Percentiles rank a stretch among this genome's conserved stretches.
Conservation (phyloP, 805 yeast species). For the Yarrowia sp. region DNA sequence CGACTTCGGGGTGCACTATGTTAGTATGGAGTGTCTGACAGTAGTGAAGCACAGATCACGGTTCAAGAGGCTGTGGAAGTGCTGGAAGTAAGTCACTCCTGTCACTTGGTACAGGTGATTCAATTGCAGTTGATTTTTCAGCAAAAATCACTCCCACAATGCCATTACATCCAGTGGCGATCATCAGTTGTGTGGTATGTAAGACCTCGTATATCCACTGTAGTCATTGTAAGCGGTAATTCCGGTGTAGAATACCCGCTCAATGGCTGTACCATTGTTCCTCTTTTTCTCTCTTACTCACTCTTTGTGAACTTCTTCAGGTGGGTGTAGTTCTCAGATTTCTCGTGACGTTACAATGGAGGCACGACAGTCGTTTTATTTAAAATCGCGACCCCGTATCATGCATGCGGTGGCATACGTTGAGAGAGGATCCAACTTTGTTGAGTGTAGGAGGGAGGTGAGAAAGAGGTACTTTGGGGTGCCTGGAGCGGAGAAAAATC, state of each 20-base stretch:
- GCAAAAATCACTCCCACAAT: too few species aligned
- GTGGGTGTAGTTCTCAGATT: slow-evolving; percentile 11
- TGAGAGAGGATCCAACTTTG: slow-evolving; percentile 38
- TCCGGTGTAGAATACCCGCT: too few species aligned
- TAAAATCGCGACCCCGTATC: slow-evolving; percentile 19
- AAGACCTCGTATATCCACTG: too few species aligned
- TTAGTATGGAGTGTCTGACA: neutral
- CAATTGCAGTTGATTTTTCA: too few species aligned
- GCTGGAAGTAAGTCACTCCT: too few species aligned
- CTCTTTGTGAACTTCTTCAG: slow-evolving; percentile 4
- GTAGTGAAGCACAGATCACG: neutral
- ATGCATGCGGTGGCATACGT: slow-evolving; percentile 34
- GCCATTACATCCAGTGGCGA: too few species aligned
- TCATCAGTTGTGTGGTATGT: too few species aligned
- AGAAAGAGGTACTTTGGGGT: neutral
- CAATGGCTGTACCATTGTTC: neutral
- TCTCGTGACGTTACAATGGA: slow-evolving; percentile 21
- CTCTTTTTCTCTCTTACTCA: neutral
- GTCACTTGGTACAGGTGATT: too few species aligned
- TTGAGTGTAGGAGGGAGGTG: slow-evolving; percentile 3
- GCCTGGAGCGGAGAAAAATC: neutral
- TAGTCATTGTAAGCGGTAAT: too few species aligned
- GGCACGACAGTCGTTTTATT: slow-evolving; percentile 19
- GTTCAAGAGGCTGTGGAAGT: too few species aligned
- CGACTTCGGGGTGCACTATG: slow-evolving; percentile 87